These are phyloP conservation scores for Lentinula raphanica DNA, from an alignment of 768 basidiomycete species.

Conservation along the genomic window DNA sequence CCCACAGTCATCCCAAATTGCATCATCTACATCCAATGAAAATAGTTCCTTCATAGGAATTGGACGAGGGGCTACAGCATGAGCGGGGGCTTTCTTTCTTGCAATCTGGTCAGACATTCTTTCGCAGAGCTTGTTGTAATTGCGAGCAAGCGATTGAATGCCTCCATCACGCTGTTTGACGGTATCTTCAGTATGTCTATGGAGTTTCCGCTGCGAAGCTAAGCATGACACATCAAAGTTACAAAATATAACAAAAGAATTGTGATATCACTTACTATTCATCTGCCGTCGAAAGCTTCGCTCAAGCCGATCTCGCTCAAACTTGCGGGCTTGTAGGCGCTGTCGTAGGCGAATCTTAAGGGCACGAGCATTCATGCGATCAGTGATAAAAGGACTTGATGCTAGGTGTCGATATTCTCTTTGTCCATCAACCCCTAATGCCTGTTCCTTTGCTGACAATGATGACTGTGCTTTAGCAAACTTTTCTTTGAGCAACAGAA, in stretches of 20 bases:
- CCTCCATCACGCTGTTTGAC: constrained; percentile 22
- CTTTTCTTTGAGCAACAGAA: neutral
- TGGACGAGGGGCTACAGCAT: constrained; percentile 16
- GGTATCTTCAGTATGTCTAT: constrained; percentile 20
- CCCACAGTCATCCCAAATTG: constrained; percentile 29
- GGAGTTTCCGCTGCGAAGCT: constrained; percentile 20
- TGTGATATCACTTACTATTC: neutral
- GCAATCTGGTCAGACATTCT: constrained; percentile 17
- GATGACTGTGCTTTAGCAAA: neutral
- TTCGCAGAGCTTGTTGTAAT: constrained; percentile 25
- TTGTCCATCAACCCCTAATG: neutral
- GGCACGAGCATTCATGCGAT: neutral
- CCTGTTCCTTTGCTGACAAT: neutral
- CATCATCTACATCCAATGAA: constrained; percentile 30
- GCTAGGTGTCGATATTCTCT: neutral
- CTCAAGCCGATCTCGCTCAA: neutral
- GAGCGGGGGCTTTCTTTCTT: constrained; percentile 15
- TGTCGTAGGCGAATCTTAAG: neutral
- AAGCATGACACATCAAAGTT: neutral
- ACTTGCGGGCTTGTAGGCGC: neutral
- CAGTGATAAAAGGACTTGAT: neutral
- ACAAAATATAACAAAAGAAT: neutral
- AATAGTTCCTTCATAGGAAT: constrained; percentile 22
- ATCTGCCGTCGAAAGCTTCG: neutral
- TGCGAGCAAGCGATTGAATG: constrained; percentile 17